These are phyloP conservation scores for Gryganskiella cystojenkinii DNA, from an alignment of 192 early-diverging fungal species.

Conservation along the genomic window DNA sequence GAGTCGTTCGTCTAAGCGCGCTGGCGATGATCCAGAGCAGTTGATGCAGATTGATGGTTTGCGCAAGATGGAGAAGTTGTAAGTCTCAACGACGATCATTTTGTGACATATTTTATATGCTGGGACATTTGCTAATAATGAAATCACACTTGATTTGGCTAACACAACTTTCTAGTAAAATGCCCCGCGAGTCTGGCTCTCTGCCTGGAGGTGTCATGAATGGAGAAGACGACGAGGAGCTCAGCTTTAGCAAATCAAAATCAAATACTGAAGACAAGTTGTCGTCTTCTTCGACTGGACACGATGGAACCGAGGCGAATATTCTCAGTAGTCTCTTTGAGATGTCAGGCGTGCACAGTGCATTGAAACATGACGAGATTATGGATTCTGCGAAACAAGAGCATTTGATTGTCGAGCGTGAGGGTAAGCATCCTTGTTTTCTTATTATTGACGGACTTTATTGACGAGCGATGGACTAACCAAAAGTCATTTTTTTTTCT, in stretches of 20 bases:
- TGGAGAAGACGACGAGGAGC: conserved; percentile 28
- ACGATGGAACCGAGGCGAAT: conserved; percentile 57
- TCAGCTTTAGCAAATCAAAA: conserved; percentile 5
- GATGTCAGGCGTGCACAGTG: conserved; percentile 88
- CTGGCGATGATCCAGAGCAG: conserved; percentile 31
- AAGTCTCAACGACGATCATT: conserved; percentile 13
- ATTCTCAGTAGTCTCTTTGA: conserved; percentile 85
- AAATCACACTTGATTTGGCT: not conserved
- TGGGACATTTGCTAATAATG: conserved; percentile 7
- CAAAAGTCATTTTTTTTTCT: conserved; percentile 1
- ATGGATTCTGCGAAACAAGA: conserved; percentile 76
- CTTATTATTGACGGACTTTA: too few species aligned
- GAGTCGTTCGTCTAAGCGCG: conserved; percentile 9
- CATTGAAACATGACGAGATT: conserved; percentile 92
- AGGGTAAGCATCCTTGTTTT: conserved; percentile 58
- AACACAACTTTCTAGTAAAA: conserved; percentile 21
- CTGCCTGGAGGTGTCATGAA: conserved; percentile 31
- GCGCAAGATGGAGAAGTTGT: conserved; percentile 35
- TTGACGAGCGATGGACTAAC: too few species aligned
- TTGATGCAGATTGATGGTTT: conserved; percentile 19
- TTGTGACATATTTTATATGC: not conserved
- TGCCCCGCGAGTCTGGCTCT: conserved; percentile 38
- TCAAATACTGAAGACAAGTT: not conserved
- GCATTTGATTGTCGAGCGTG: conserved; percentile 73
- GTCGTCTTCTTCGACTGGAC: not conserved